phyloP scores from a whole-genome alignment of 2,329 filamentous ascomycete genomes.

The Didymella pinodella region DNA sequence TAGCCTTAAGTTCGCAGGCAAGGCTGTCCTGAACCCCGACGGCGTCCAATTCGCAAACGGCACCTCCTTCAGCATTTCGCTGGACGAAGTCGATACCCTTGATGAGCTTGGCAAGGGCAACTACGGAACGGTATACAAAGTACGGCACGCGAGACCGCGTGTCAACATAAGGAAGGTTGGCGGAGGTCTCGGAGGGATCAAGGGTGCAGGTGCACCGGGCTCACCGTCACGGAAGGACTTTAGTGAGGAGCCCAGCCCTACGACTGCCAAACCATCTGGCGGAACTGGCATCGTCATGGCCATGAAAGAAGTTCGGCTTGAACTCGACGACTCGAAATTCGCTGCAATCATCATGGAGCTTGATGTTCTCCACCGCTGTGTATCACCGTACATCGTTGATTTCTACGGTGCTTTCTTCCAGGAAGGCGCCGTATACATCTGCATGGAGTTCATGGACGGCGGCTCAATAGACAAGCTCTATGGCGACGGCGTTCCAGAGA shows the following conservation, averaged over 20 bases:
- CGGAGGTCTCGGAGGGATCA: constrained; percentile 67
- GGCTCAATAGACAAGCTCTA: constrained; percentile 98
- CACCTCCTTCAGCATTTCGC: constrained; percentile 87
- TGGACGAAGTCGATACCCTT: constrained; percentile 92
- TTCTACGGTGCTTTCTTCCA: constrained; percentile 99
- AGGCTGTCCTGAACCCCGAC: constrained; percentile 85
- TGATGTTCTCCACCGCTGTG: constrained; percentile 92
- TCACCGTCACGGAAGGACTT: constrained; percentile 46
- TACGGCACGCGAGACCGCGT: constrained; percentile 79
- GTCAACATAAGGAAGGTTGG: constrained; percentile 63
- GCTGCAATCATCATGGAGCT: constrained; percentile 97
- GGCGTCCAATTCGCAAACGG: constrained; percentile 94
- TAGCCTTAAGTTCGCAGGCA: constrained; percentile 90
- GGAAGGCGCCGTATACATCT: constrained; percentile 98
- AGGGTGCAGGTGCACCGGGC: constrained; percentile 49
- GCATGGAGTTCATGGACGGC: constrained; percentile 99
- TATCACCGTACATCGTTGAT: constrained; percentile 96
- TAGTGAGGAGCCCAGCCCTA: constrained; percentile 49
- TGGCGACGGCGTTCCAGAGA: constrained; percentile 86
- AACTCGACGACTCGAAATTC: constrained; percentile 96
- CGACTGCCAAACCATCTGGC: constrained; percentile 47
- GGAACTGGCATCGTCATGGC: constrained; percentile 88
- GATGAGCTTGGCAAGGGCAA: constrained; percentile 97
- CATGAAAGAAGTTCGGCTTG: constrained; percentile 97
- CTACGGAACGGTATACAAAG: constrained; percentile 97